Base-by-base conservation (phyloP, 305 asterid genomes). In the Fraxinus latifolia region DNA sequence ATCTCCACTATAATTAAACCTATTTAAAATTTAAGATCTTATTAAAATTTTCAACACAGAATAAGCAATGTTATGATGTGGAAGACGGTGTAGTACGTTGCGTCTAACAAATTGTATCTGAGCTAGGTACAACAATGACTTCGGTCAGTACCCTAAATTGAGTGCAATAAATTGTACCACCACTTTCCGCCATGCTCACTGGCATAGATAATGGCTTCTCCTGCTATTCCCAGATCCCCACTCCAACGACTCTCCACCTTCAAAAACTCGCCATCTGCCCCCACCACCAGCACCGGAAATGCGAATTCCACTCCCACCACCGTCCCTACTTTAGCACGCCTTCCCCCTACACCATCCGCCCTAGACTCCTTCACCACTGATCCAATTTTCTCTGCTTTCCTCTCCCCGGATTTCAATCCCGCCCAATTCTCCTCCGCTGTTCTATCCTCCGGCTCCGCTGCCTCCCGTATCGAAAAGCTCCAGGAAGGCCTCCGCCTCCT, bases 361-460 rank as follows among this genome's bases (percentile, higher is more conserved):
- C 85, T 93, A 0, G 90, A 89, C 77, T 42, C 89, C 79, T 91
- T 93, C 91, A 82, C 97, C 42, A 84, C 95, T 36, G 97, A 95
- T 82, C 96, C 97, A 65, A 92, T 95, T 31, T 88, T 93, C 85
- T 91, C 95, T 76, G 85, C 97, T 11, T 95, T 95, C 84, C 97
- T 95, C 81, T 93, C 95, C 44, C 82, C 95, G 0, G 92, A 90
- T 79, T 95, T 95, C 89, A 86, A 89, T 70, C 94, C 98, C 77
- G 88, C 97, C 2, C 91, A 90, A n/a, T 95, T 95, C 90, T 93
- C 98, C 85, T 92, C 98, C 82, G 90, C 97, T 81, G 97, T 97
- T 55, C 98, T 95, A 73, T 93, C 95, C 78, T 91, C 98, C 79
- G 97, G 97, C 80, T 95, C 97, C 79, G 94, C 94, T 79, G 97